Evolutionary conservation across 2,329 filamentous ascomycete genomes (phyloP), one percentile per base, ranked within the genome.

Genomic region (Apiospora phragmitis): DNA sequence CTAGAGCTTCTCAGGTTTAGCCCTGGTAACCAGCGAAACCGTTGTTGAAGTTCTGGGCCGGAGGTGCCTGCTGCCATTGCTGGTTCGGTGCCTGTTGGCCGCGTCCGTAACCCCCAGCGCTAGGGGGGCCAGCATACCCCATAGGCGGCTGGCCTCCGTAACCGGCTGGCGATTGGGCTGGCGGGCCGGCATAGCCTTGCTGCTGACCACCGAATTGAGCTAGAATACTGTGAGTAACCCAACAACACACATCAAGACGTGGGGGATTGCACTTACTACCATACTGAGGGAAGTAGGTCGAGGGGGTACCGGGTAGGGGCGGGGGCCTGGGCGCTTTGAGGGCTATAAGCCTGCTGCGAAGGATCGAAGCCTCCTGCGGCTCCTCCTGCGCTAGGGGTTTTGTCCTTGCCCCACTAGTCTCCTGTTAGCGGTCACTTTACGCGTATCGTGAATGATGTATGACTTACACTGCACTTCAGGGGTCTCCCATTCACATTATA

Each of bases 401-500:
- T 97, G 84, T 99, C 96, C 85, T 99, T 99, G 81, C 96, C 96
- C 96, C 96, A 99, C 95, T 98, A 79, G 49, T 76, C 75, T 73
- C 75, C 75, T 72, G 78, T 84, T 77, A 84, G 77, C 72, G 55
- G 18, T 75, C 42, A 71, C 71, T 71, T 71, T 32, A 71, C 45
- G 70, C 69, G 71, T 75, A 71, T 74, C 71, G 70, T 71, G 71
- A 35, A 35, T 35, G 24, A 32, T 26, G 67, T 26, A 67, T 18
- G 72, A 92, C 95, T 85, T 92, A 98, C 95, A 83, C 95, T 98
- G 89, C 96, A 99, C 88, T 99, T 99, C 76, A 99, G 84, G 69
- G 96, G 96, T 75, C 96, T 92, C 68, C 96, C 96, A 78, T 99
- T 98, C 77, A 99, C 95, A 76, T 98, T 97, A 85, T 98, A 99